Base-by-base conservation (phyloP, 768 basidiomycete genomes). In the Leucosporidium yakuticum region DNA sequence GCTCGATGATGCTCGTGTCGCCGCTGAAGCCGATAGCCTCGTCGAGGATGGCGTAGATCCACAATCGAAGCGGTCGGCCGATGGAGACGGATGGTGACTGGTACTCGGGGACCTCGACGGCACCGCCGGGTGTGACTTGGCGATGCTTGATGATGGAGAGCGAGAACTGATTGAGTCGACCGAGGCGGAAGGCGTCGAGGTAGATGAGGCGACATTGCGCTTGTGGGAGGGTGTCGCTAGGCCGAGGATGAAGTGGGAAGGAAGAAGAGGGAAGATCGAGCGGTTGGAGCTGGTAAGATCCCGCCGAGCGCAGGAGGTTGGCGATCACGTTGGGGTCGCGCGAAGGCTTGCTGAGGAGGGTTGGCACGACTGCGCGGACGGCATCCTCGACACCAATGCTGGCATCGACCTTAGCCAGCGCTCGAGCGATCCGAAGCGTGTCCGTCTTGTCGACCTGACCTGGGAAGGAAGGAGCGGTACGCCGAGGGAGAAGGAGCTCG, bases 111-210 rank as follows among this genome's bases (percentile, higher is more conserved):
- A 21, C 27, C 53, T 72, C 70, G 62, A 69, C 53, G 4, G 21
- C 7, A 0, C 67, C 67, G 12, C 62, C 64, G 2, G 55, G 9
- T 3, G 57, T 14, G 57, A 72, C 67, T 4, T 34, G 49, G 20
- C 54, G 44, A 62, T 72, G 70, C 55, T 72, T 72, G 53, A 72
- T 61, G 27, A 66, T 32, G 58, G 64, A 58, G 12, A 68, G 58
- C 32, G 51, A 0, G 56, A 69, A 68, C 3, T 51, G 56, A 15
- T 64, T 65, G 4, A 72, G 58, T 3, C 27, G 67, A 4, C 67
- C 60, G 1, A 12, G 0, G 25, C 48, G 54, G 67, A 66, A 72
- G 27, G 70, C 67, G 8, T 34, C 21, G n/a, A 53, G n/a, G 50
- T 66, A 69, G 1, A 57, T 20, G 1, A 49, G 25, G 0, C 67